These are phyloP conservation scores for Pseudopithomyces chartarum DNA, from an alignment of 2,329 filamentous ascomycete species.

Conservation along the genomic window DNA sequence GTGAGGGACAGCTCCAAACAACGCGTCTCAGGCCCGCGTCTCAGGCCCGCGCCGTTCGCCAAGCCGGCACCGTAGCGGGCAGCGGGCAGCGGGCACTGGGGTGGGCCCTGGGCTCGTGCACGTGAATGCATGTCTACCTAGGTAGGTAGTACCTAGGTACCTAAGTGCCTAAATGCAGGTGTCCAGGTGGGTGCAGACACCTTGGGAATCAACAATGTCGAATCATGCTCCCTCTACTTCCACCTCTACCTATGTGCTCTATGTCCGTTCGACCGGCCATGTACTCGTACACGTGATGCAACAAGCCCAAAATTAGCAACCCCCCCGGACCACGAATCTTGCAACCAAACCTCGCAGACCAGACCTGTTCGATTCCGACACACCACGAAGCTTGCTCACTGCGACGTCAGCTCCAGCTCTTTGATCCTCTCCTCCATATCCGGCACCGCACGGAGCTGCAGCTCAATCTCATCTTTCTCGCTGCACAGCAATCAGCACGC, in stretches of 20 bases:
- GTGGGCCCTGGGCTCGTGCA: neutral
- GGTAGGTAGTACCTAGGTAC: too few relatives aligned
- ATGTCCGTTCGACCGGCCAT: too few relatives aligned
- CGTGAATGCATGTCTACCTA: neutral
- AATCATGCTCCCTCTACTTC: too few relatives aligned
- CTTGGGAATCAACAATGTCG: too few relatives aligned
- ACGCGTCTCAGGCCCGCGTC: slow-evolving; percentile 4
- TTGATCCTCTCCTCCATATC: slow-evolving; percentile 84
- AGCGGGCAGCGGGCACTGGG: too few relatives aligned
- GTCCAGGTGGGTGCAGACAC: too few relatives aligned
- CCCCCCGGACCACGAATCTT: neutral
- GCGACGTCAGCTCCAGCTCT: slow-evolving; percentile 64
- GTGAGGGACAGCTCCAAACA: neutral
- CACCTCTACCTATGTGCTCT: too few relatives aligned
- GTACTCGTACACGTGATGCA: neutral
- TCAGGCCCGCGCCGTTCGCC: neutral
- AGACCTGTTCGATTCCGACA: neutral
- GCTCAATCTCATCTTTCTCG: slow-evolving; percentile 92
- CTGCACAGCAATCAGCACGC: slow-evolving; percentile 40
- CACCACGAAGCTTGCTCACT: slow-evolving; percentile 4
- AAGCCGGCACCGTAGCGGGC: neutral
- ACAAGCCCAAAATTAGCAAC: too few relatives aligned
- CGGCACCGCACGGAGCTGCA: slow-evolving; percentile 81
- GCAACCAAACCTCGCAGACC: neutral
- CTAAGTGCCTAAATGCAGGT: too few relatives aligned